Conservation (phyloP, 441 rosid genomes). For the Biscutella laevigata region DNA sequence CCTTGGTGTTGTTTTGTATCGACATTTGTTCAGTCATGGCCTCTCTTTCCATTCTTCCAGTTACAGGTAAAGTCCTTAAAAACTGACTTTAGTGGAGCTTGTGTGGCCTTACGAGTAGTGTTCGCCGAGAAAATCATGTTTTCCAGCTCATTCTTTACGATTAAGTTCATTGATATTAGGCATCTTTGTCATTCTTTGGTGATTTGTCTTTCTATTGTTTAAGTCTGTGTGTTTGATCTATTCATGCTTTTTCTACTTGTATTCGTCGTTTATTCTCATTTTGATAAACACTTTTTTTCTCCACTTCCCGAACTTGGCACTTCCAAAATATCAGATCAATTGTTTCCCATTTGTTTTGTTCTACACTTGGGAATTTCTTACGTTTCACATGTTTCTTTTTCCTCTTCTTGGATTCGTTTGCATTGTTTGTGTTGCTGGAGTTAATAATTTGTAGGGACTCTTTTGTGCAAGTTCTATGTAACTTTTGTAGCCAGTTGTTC, state of each 20-base stretch:
- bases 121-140: not conserved
- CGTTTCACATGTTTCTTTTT: too few relatives aligned
- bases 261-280: not conserved
- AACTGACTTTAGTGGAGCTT: not conserved
- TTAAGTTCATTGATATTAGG: not conserved
- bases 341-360: not conserved
- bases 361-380: too few relatives aligned
- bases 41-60: constrained; percentile 15
- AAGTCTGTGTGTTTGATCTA: not conserved
- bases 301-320: not conserved
- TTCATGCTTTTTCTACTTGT: not conserved
- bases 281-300: not conserved
- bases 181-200: not conserved
- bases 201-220: not conserved
- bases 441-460: too few relatives aligned
- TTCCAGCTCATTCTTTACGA: too few relatives aligned
- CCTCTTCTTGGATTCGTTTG: too few relatives aligned
- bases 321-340: too few relatives aligned
- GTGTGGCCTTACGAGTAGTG: not conserved
- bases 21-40: constrained; percentile 2
- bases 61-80: not conserved
- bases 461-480: too few relatives aligned
- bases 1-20: constrained; percentile 8
- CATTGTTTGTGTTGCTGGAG: too few relatives aligned
- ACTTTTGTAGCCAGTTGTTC: too few relatives aligned